Base-by-base conservation (phyloP, 495 filamentous ascomycete genomes). In the Penicillium canescens region DNA sequence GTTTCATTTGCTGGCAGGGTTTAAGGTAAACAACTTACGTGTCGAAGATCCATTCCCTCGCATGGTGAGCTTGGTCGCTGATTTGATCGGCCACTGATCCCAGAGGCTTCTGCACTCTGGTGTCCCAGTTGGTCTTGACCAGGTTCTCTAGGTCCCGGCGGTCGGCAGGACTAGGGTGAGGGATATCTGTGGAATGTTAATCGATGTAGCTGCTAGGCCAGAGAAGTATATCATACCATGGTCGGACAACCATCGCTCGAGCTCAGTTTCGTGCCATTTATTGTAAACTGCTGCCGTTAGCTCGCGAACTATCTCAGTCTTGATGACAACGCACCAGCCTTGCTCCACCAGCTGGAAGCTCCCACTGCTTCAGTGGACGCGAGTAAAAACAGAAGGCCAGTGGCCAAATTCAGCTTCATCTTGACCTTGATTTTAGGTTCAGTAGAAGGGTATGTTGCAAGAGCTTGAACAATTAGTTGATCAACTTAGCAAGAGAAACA, bases 211-310 rank as follows among this genome's bases (percentile, higher is more conserved):
- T 16, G 10, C 28, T 34, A 38, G 33, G 18, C 2, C 33, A 33
- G 20, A 9, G 6, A 21, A 48, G 18, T 51, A 18, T 26, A 50
- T 3, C 49, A 33, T 59, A 78, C 73, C 75, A 73, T 98, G 84
- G 61, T 98, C 94, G 21, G 89, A 89, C 52, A 98, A 87, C 94
- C 94, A 98, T 62, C 94, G 82, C 77, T 98, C 93, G 10, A 98
- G 82, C 78, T 98, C 94, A 6, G 90, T 96, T 76, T 97, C 86
- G 67, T 98, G 93, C 94, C 94, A 98, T 68, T 93, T 97, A 77
- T 97, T 96, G 81, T 98, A 98, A 6, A 86, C 94, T 96, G 63
- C 21, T 45, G 45, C n/a, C 18, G 55, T 56, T 54, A 59, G 57
- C 51, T 26, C 26, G 20, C 34, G 18, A 33, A 13, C 20, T 20